phyloP scores from a whole-genome alignment of 352 stramenopile genomes.

The Pythium brachiatum region DNA sequence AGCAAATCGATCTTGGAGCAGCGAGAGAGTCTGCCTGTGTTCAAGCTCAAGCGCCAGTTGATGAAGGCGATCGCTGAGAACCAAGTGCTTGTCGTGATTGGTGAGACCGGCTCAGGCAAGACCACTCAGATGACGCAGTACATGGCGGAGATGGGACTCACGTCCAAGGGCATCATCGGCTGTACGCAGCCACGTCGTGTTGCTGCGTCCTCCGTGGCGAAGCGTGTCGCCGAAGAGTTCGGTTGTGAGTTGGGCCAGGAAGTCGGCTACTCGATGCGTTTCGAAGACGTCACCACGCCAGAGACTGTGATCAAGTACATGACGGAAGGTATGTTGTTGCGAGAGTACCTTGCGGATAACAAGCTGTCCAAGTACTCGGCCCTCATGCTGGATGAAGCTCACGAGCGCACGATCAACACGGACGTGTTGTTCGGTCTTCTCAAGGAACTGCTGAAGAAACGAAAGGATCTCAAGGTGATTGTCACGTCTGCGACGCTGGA shows the following conservation, averaged over 20 bases:
- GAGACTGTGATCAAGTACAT: constrained; percentile 99
- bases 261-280: constrained; percentile 92
- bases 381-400: constrained; percentile 98
- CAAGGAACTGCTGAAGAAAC: constrained; percentile 83
- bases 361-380: constrained; percentile 93
- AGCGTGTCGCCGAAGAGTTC: constrained; percentile 97
- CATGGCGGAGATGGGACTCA: constrained; percentile 97
- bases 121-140: constrained; percentile 99
- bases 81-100: constrained; percentile 98
- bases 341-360: constrained; percentile 97
- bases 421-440: constrained; percentile 98
- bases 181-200: constrained; percentile 98
- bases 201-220: constrained; percentile 96
- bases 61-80: constrained; percentile 95
- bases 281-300: constrained; percentile 80
- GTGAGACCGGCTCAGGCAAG: constrained; percentile 98
- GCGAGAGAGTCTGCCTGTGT: constrained; percentile 95
- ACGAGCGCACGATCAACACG: constrained; percentile 98
- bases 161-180: constrained; percentile 95
- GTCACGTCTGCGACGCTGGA: constrained; percentile 95
- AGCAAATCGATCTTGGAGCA: constrained; percentile 96
- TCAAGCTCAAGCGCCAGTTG: constrained; percentile 95
- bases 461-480: constrained; percentile 89
- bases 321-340: constrained; percentile 99
- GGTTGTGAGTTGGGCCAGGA: constrained; percentile 92